phyloP scores from a whole-genome alignment of 106 monocot genomes.

The Chionographis japonica region DNA sequence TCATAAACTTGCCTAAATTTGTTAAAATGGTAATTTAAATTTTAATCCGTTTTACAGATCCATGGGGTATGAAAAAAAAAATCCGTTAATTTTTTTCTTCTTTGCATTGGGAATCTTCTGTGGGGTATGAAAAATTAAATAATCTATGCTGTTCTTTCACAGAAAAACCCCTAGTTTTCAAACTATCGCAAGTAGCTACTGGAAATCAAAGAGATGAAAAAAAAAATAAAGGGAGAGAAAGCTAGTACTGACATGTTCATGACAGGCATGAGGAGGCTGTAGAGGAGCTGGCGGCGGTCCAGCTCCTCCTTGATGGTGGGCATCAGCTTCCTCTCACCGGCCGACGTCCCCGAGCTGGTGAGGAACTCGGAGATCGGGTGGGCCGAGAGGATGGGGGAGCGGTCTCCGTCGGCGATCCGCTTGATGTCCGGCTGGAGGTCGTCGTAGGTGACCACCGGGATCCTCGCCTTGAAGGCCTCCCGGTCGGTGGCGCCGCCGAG shows the following conservation, averaged over 20 bases:
- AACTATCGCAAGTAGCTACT: too few species aligned
- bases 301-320: slow-evolving; percentile 55
- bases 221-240: too few species aligned
- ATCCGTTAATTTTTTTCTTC: too few species aligned
- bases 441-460: slow-evolving; percentile 54
- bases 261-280: slow-evolving; percentile 60
- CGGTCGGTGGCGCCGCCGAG: slow-evolving; percentile 32
- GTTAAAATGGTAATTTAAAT: too few species aligned
- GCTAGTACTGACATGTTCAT: slow-evolving; percentile 49
- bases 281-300: slow-evolving; percentile 53
- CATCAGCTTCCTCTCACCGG: slow-evolving; percentile 58
- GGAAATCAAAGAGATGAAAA: too few species aligned
- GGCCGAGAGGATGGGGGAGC: slow-evolving; percentile 51
- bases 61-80: too few species aligned
- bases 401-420: slow-evolving; percentile 62
- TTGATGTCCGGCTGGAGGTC: slow-evolving; percentile 55
- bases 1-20: too few species aligned
- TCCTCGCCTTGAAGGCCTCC: slow-evolving; percentile 35
- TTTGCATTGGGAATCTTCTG: too few species aligned
- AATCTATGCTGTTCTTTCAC: too few species aligned
- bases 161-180: too few species aligned
- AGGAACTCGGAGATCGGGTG: slow-evolving; percentile 68
- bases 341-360: slow-evolving; percentile 59
- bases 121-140: too few species aligned
- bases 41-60: too few species aligned